Base-by-base conservation (phyloP, 1,139 yeast species). In the Lodderomyces jiufengensis region DNA sequence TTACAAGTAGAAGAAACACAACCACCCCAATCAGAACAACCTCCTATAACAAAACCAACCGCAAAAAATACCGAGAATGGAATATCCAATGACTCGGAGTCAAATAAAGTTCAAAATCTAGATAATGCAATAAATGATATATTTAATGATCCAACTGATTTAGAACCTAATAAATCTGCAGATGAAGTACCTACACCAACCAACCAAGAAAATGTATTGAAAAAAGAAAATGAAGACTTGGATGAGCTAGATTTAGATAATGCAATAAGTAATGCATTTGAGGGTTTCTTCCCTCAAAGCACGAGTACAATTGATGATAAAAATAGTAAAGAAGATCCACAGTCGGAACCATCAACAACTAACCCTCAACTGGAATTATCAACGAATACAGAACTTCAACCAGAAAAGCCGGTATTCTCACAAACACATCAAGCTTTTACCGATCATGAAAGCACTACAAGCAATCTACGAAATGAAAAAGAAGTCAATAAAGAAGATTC, bases 211-310 rank as follows among this genome's bases (percentile, higher is more conserved):
- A 32, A 32, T 10, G 27, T n/a, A n/a, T n/a, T n/a, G n/a, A n/a
- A n/a, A n/a, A n/a, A n/a, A n/a, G n/a, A n/a, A n/a, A n/a, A n/a
- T n/a, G n/a, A n/a, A n/a, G n/a, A n/a, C n/a, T n/a, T 16, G 8
- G 53, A 48, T 18, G 37, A 40, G 11, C 32, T 33, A 9, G 49
- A 48, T 24, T 41, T 56, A 5, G 49, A 54, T 12, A 54, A 52
- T 24, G 59, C 59, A 6, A 57, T 55, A 9, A 58, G 57, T 1
- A 43, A 52, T 38, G 59, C 61, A 1, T 31, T 37, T 22, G 44
- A 39, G 11, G 36, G 36, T 23, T 28, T 38, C 22, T 33, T 24
- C n/a, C n/a, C 12, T 25, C 33, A 23, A 25, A 27, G 12, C n/a
- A n/a, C n/a, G n/a, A n/a, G n/a, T n/a, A n/a, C n/a, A n/a, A n/a